These are phyloP conservation scores for Xylariomycetidae sp. DNA, from an alignment of 2,329 filamentous ascomycete species.

Conservation along the genomic window DNA sequence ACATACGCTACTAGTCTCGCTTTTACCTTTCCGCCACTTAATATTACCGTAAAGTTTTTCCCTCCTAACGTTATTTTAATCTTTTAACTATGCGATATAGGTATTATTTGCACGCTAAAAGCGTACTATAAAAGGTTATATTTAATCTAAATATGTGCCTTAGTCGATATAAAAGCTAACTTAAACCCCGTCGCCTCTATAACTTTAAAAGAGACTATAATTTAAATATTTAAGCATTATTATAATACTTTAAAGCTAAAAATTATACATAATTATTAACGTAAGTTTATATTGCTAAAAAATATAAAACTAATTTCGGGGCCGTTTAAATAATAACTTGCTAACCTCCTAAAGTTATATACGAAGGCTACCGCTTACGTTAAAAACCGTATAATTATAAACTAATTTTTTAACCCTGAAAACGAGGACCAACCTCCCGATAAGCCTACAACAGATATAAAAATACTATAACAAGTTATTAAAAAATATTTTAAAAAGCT, in stretches of 20 bases:
- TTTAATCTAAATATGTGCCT: neutral
- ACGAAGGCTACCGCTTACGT: no score
- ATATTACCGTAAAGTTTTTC: constrained; percentile 2
- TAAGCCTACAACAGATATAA: neutral
- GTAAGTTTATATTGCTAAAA: neutral
- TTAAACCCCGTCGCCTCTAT: neutral
- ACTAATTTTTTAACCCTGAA: no score
- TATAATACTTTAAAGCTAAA: neutral
- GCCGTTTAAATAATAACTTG: neutral
- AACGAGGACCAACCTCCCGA: no score
- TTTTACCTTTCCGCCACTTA: neutral
- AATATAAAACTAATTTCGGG: neutral
- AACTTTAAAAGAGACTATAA: neutral
- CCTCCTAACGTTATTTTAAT: neutral
- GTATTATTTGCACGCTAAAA: constrained; percentile 1
- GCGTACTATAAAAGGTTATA: neutral
- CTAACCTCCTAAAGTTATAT: neutral
- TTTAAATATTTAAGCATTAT: neutral
- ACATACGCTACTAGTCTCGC: neutral
- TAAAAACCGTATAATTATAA: no score
- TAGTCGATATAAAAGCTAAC: neutral
- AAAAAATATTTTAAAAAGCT: no score
- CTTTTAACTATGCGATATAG: neutral
- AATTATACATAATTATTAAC: neutral
- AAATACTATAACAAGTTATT: no score